A percentile compares a stretch with the other conserved stretches of the same genome.
phyloP scores from a whole-genome alignment of 345 rosid genomes.

The Eucalyptus melliodora region DNA sequence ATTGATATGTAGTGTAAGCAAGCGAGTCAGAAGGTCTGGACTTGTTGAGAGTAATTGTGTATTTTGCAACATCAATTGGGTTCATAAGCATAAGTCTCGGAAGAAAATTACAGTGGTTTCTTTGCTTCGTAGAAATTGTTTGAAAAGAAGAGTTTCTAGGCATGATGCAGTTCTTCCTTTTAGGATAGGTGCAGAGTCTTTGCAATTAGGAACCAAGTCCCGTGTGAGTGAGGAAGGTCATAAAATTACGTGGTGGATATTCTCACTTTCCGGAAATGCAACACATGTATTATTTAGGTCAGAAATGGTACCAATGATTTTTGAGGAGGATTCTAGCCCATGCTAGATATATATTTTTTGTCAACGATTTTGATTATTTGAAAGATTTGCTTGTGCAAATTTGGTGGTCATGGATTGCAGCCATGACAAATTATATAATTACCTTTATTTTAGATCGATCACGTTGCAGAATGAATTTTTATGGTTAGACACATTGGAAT shows the following conservation, averaged over 20 bases:
- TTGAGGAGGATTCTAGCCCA: too few relatives aligned
- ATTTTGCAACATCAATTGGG: not conserved
- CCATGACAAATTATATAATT: too few relatives aligned
- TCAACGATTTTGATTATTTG: too few relatives aligned
- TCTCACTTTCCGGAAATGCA: not conserved
- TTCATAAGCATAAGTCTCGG: not conserved
- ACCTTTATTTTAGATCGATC: too few relatives aligned
- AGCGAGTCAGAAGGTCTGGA: not conserved
- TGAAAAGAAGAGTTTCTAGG: not conserved
- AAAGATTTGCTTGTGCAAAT: too few relatives aligned
- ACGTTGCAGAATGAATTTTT: too few relatives aligned
- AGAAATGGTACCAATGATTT: not conserved
- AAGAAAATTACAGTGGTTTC: not conserved
- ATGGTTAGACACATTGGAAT: too few relatives aligned
- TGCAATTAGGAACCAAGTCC: not conserved
- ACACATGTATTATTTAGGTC: not conserved
- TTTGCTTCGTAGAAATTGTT: not conserved
- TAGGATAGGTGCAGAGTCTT: too few relatives aligned
- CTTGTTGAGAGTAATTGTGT: not conserved
- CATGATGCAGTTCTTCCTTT: not conserved
- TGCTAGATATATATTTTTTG: too few relatives aligned
- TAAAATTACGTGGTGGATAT: not conserved
- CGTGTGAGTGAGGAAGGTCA: not conserved
- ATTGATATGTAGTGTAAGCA: not conserved
- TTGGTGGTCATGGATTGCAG: too few relatives aligned